Base-by-base conservation (phyloP, 768 basidiomycete species). In the Boletellus emodensis region DNA sequence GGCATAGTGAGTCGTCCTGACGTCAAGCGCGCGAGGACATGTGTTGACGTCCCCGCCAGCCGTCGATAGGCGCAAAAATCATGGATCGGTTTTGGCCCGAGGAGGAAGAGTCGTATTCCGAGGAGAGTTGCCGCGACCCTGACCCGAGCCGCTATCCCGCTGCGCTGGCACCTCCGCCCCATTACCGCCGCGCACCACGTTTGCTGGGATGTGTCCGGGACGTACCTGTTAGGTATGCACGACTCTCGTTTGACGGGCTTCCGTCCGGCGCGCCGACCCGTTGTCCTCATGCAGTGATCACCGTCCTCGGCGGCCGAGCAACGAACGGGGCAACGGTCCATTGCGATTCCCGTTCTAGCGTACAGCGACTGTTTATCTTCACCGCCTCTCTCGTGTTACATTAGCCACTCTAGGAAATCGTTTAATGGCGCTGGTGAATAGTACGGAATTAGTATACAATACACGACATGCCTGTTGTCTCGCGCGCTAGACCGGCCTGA, bases 31-130 rank as follows among this genome's bases (percentile, higher is more conserved):
- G 12, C 10, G 34, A 18, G 12, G 26, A 22, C 24, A 40, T 28
- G 4, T 28, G 47, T 42, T 62, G 48, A 65, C 52, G 28, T 47
- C 24, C 42, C 22, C 24, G 17, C 32, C 41, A 67, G 65, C 65
- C 63, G 18, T 44, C 51, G 9, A 57, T 69, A 48, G 65, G 65
- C 26, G 44, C 56, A 3, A 67, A 62, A 53, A 67, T 67, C 0
- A 26, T 62, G 17, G 67, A 69, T 30, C 52, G 54, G 2, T 67
- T 67, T 53, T 69, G 65, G 62, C 65, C 67, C 44, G 61, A 66
- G 50, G 67, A 66, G 22, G 66, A 66, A 36, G 42, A 47, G 6
- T 33, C 30, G 7, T 49, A 24, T 30, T 44, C 55, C 50, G 60
- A 60, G 58, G 64, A 58, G 53, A 55, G 50, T 54, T 44, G 40